Percentiles rank a stretch among this genome's conserved stretches.
Evolutionary conservation across 2,329 filamentous ascomycete genomes (phyloP).

Genomic region (Pseudopyricularia javanii): DNA sequence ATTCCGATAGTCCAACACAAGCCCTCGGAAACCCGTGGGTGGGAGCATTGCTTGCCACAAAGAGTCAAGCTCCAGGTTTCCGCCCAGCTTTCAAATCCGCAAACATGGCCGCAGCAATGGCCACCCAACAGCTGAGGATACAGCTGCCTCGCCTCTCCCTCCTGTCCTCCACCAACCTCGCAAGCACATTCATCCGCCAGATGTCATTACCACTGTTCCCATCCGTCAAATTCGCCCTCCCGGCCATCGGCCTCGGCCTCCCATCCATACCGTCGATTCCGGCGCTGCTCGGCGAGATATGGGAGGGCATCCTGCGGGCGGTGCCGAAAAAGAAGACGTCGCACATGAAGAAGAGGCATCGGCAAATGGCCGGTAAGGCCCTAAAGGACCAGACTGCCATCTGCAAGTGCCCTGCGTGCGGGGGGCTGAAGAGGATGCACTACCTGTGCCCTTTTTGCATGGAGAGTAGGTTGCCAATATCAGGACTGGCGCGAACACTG

Average conservation of each 20-base stretch:
- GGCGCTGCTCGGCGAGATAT: constrained; percentile 62
- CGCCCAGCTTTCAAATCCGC: constrained; percentile 7
- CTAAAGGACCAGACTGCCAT: constrained; percentile 80
- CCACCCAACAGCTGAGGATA: constrained; percentile 10
- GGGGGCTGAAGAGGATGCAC: constrained; percentile 78
- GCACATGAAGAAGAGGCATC: constrained; percentile 84
- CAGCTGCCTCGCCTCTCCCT: constrained; percentile 10
- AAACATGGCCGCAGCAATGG: constrained; percentile 10
- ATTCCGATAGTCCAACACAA: no score
- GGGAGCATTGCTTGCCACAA: no score
- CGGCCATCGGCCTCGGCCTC: constrained; percentile 37
- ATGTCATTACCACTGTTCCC: constrained; percentile 12
- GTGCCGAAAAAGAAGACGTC: constrained; percentile 99
- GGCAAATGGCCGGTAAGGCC: constrained; percentile 92
- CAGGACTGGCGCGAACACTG: no score
- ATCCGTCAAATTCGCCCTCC: constrained; percentile 11
- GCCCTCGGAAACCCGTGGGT: no score
- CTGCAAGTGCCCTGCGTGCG: constrained; percentile 83
- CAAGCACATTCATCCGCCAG: constrained; percentile 6
- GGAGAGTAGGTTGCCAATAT: constrained; percentile 4
- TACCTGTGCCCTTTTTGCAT: constrained; percentile 71
- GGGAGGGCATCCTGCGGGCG: constrained; percentile 83
- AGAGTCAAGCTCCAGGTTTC: no score
- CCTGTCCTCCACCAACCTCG: constrained; percentile 5
- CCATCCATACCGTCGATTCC: constrained; percentile 43